Base-by-base conservation (phyloP, 2,329 filamentous ascomycete species). In the Didymella exigua region DNA sequence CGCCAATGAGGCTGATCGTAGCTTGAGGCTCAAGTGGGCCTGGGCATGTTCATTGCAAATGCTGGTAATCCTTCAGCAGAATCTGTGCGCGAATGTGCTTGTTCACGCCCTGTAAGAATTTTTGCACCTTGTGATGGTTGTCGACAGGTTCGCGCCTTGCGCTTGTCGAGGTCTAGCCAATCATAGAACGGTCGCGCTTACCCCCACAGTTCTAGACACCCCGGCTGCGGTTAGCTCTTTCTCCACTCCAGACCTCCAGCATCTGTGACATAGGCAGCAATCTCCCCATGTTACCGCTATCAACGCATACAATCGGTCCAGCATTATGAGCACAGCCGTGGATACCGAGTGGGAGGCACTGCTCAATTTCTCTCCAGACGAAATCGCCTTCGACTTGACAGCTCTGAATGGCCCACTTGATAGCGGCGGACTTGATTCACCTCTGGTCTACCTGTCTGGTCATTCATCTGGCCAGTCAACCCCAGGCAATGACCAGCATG, bases 391-490 rank as follows among this genome's bases (percentile, higher is more conserved):
- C 19, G 53, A 56, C n/a, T 36, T 51, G 11, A 37, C 46, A 41
- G 36, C 19, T 10, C 14, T 50, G 29, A 46, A 49, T 37, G 24
- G 29, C 8, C 30, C 38, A 13, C 41, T 23, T 14, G 53, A 56
- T 26, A 56, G 30, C 24, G 53, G 51, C 31, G 53, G 47, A 5
- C 51, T 56, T 14, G 53, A 51, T 34, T 56, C 47, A n/a, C 53
- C 53, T 31, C n/a, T 41, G 34, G 18, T 43, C 13, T 42, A 27
- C 21, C 16, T 38, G 5, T 56, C 53, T 37, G 53, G 53, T 11
- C 53, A 56, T 14, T 50, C 47, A 21, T 56, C 53, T 47, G 53
- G 53, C 18, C 53, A 56, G 16, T 50, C 47, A 19, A 56, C 47
- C 3, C 53, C 53, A 13, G 53, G 53, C 5, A 29, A 50, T 19